Base-by-base conservation (phyloP, 2,329 filamentous ascomycete species). In the Chaetomium sp. region DNA sequence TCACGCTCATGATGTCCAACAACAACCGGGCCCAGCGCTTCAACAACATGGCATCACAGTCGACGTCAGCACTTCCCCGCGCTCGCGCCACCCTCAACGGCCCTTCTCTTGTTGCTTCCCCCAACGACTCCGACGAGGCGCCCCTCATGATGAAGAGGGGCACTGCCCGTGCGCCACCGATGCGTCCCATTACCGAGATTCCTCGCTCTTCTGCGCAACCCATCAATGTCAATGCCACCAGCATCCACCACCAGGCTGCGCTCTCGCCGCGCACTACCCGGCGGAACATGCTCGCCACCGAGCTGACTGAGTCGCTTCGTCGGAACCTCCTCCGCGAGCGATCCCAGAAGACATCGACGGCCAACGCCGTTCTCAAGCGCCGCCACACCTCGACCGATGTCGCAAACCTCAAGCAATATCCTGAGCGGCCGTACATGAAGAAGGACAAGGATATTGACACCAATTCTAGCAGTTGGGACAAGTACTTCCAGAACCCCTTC, bases 311-410 rank as follows among this genome's bases (percentile, higher is more conserved):
- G 69, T 95, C 90, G 27, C 84, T 99, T 3, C 85, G 94, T 27
- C 88, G 91, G 64, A 89, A 96, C 65, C 84, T 99, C 12, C 81
- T 97, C 12, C 95, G 90, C 88, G 94, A 99, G 71, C 87, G 94
- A 52, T 90, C 95, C 68, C 92, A 97, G 68, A 95, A 94, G 79
- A 90, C 89, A 57, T 87, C 88, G 37, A 92, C 90, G 6, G 89
- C 86, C 65, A 91, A 92, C 61, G 90, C 91, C 1, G 89, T 92
- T 53, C 79, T 96, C 56, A 95, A 96, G 77, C 84, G 92, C 60
- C 81, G 90, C 57, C 91, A 96, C 69, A 96, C 91, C 6, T 89
- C 92, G 2, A 88, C 92, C 62, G 91, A 96, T 68, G 85, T 96
- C 60, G 88, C 89, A 59, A 95, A 95, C 70, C 79, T 97, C 44